A percentile compares a stretch with the other conserved stretches of the same genome.
phyloP scores from a whole-genome alignment of 1,139 yeast genomes.

The Protomyces macrosporus region DNA sequence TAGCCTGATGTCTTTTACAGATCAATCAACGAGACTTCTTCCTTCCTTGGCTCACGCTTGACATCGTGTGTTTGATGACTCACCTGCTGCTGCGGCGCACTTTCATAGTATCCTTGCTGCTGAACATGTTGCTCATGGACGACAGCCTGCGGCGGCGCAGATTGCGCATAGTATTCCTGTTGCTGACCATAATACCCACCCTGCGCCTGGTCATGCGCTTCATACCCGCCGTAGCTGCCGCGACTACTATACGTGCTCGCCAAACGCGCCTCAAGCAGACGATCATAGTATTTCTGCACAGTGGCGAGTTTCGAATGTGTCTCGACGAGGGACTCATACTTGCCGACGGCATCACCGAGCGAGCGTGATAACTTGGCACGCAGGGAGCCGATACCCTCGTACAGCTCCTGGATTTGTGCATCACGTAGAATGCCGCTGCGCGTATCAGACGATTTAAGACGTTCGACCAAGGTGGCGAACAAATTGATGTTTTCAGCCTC shows the following conservation, averaged over 20 bases:
- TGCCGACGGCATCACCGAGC: slow-evolving; percentile 57
- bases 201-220: not conserved
- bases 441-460: slow-evolving; percentile 47
- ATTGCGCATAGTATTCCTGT: not conserved
- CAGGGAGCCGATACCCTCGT: slow-evolving; percentile 57
- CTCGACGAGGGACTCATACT: slow-evolving; percentile 61
- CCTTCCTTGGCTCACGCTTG: not conserved
- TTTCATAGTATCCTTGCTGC: not conserved
- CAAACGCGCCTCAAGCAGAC: slow-evolving; percentile 64
- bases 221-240: not conserved
- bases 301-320: slow-evolving; percentile 78
- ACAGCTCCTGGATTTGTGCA: slow-evolving; percentile 56
- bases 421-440: slow-evolving; percentile 57
- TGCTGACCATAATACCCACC: not conserved
- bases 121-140: not conserved
- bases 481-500: slow-evolving; percentile 67
- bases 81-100: not conserved
- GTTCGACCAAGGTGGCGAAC: slow-evolving; percentile 62
- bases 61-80: not conserved
- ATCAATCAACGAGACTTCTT: not conserved
- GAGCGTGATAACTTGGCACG: slow-evolving; percentile 72
- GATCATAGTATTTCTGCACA: slow-evolving; percentile 72
- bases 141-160: not conserved
- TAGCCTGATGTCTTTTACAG: not conserved
- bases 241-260: slow-evolving; percentile 45